These are phyloP conservation scores for Exophiala alcalophila DNA, from an alignment of 2,329 filamentous ascomycete species.

Conservation along the genomic window DNA sequence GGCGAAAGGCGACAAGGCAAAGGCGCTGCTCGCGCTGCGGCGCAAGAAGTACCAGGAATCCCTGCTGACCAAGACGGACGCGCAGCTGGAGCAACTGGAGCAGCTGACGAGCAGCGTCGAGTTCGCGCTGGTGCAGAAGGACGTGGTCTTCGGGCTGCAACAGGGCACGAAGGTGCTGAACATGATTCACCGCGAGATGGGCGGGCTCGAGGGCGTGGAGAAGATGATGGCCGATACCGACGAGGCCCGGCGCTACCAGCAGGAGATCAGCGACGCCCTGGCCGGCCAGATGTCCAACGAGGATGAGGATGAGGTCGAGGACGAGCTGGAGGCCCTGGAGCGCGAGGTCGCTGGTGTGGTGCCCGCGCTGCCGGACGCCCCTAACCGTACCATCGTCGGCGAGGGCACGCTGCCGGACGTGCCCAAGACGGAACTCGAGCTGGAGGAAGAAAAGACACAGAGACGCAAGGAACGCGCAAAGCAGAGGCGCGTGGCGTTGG, in stretches of 20 bases:
- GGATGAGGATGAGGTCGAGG: conserved; percentile 96
- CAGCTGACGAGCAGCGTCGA: conserved; percentile 84
- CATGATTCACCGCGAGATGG: conserved; percentile 94
- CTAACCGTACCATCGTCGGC: conserved; percentile 27
- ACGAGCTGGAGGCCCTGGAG: conserved; percentile 82
- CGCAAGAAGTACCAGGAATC: conserved; percentile 97
- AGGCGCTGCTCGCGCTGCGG: conserved; percentile 81
- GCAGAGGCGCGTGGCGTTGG: conserved; percentile 33
- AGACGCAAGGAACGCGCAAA: conserved; percentile 35
- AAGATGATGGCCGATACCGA: conserved; percentile 90
- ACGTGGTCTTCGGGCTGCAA: conserved; percentile 86
- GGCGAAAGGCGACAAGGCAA: conserved; percentile 71
- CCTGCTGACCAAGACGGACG: conserved; percentile 82
- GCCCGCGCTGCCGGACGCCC: conserved; percentile 37
- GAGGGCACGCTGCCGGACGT: conserved; percentile 38
- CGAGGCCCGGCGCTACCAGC: conserved; percentile 87
- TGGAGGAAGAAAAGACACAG: conserved; percentile 33
- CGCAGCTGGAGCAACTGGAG: conserved; percentile 90
- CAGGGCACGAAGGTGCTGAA: conserved; percentile 86
- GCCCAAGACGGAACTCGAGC: conserved; percentile 36
- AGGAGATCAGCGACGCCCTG: conserved; percentile 93
- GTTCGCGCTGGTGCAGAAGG: conserved; percentile 95
- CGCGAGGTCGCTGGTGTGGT: conserved; percentile 52
- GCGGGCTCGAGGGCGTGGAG: conserved; percentile 88
- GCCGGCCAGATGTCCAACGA: conserved; percentile 84